These are phyloP conservation scores for Colletotrichum sidae DNA, from an alignment of 2,329 filamentous ascomycete genomes.

Conservation along the genomic window DNA sequence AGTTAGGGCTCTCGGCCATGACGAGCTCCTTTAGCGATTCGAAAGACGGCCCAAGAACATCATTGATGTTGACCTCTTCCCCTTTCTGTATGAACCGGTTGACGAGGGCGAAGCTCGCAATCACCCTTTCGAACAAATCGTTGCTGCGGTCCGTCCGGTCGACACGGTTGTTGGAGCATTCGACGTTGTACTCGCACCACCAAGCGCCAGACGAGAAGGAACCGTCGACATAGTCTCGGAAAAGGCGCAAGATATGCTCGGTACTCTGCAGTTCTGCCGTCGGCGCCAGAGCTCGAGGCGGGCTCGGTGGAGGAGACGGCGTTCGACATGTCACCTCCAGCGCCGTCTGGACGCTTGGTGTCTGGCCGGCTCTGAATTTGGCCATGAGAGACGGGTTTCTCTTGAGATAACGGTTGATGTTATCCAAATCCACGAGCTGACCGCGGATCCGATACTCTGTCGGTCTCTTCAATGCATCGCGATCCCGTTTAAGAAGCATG, in stretches of 20 bases:
- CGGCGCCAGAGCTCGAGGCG: constrained; percentile 39
- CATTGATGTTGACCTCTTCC: constrained; percentile 46
- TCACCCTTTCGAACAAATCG: constrained; percentile 49
- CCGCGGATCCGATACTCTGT: constrained; percentile 53
- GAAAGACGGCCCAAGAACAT: constrained; percentile 48
- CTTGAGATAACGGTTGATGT: constrained; percentile 54
- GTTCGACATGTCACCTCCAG: constrained; percentile 48
- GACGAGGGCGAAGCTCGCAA: constrained; percentile 48
- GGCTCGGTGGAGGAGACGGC: constrained; percentile 43
- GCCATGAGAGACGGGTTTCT: constrained; percentile 50
- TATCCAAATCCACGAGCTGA: constrained; percentile 52
- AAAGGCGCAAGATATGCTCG: constrained; percentile 45
- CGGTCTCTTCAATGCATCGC: constrained; percentile 47
- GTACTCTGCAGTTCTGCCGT: constrained; percentile 40
- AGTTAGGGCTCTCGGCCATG: constrained; percentile 47
- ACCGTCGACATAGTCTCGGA: constrained; percentile 45
- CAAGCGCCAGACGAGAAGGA: constrained; percentile 45
- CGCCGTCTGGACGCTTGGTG: constrained; percentile 46
- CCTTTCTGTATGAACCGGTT: constrained; percentile 48
- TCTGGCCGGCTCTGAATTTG: constrained; percentile 45
- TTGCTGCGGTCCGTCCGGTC: constrained; percentile 45
- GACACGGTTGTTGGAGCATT: constrained; percentile 41
- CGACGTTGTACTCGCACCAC: constrained; percentile 46
- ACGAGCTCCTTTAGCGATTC: constrained; percentile 50
- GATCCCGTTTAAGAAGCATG: constrained; percentile 51